Conservation (phyloP, 495 filamentous ascomycete species). For the Neurospora sp. region DNA sequence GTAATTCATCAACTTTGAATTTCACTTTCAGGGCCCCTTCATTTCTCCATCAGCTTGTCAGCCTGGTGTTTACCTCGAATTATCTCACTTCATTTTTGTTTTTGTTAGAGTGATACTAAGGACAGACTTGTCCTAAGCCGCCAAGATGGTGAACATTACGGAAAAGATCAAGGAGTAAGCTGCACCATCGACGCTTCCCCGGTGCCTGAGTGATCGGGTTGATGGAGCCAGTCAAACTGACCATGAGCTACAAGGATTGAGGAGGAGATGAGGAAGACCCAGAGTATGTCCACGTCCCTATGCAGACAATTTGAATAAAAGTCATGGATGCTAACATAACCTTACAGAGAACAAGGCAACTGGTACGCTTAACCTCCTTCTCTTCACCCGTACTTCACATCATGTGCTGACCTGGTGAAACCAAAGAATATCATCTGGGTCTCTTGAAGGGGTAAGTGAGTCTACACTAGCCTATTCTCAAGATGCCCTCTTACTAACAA, state of each 20-base stretch:
- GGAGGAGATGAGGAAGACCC: slow-evolving; percentile 98
- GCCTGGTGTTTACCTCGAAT: not conserved
- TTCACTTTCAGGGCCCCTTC: not conserved
- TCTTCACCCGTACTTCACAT: not conserved
- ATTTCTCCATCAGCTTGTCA: not conserved
- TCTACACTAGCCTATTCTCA: not conserved
- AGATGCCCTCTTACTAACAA: slow-evolving; percentile 4
- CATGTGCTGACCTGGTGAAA: slow-evolving; percentile 6
- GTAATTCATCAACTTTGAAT: slow-evolving; percentile 1
- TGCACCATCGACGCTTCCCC: not conserved
- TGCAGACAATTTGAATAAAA: not conserved
- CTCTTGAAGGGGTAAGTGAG: slow-evolving; percentile 79
- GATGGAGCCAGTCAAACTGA: slow-evolving; percentile 9
- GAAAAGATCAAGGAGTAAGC: slow-evolving; percentile 98
- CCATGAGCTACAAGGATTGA: slow-evolving; percentile 61
- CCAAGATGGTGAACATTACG: slow-evolving; percentile 97
- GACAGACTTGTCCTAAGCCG: slow-evolving; percentile 19
- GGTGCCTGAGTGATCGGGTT: not conserved
- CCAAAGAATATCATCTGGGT: slow-evolving; percentile 89
- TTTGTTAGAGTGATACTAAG: slow-evolving; percentile 2
- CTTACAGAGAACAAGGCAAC: slow-evolving; percentile 93
- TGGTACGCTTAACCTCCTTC: slow-evolving; percentile 41
- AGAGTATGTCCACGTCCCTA: slow-evolving; percentile 51
- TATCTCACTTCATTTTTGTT: slow-evolving; percentile 1
- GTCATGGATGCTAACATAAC: slow-evolving; percentile 25